Evolutionary conservation across 495 filamentous ascomycete genomes (phyloP).

Genomic region (Xylaria venustula): DNA sequence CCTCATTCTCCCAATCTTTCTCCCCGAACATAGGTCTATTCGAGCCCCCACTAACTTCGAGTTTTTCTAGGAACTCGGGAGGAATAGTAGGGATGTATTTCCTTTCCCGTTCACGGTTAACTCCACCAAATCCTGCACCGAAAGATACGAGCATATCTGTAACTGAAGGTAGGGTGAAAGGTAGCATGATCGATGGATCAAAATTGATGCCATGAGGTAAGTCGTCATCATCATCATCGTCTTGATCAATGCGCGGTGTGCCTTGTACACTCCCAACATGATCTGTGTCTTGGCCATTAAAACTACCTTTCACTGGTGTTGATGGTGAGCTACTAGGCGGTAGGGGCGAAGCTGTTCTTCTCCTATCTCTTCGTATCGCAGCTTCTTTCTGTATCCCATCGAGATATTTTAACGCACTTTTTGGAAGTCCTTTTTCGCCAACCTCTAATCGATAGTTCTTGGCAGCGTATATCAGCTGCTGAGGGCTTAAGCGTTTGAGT

Average conservation of each 20-base stretch:
- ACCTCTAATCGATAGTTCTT: slow-evolving; percentile 94
- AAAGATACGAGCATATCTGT: slow-evolving; percentile 97
- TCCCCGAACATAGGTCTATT: slow-evolving; percentile 42
- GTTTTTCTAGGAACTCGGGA: slow-evolving; percentile 84
- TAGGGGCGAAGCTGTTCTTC: slow-evolving; percentile 36
- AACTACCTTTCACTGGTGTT: slow-evolving; percentile 37
- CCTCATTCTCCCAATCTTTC: slow-evolving; percentile 53
- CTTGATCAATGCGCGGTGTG: slow-evolving; percentile 30
- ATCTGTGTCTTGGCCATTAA: slow-evolving; percentile 35
- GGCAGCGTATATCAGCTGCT: slow-evolving; percentile 88
- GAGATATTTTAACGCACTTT: slow-evolving; percentile 83
- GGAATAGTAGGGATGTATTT: slow-evolving; percentile 98
- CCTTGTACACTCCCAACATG: slow-evolving; percentile 27
- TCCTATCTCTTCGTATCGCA: slow-evolving; percentile 53
- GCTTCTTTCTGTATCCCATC: slow-evolving; percentile 73
- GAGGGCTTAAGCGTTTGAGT: slow-evolving; percentile 75
- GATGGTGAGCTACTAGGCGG: slow-evolving; percentile 34
- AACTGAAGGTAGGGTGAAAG: slow-evolving; percentile 89
- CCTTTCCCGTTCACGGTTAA: slow-evolving; percentile 85
- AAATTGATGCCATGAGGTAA: slow-evolving; percentile 70
- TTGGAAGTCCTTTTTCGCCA: slow-evolving; percentile 86
- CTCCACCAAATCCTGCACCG: slow-evolving; percentile 88
- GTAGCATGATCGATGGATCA: slow-evolving; percentile 88
- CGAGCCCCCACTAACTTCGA: slow-evolving; percentile 60
- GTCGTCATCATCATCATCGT: slow-evolving; percentile 58